phyloP scores from a whole-genome alignment of 768 basidiomycete species.

The Auriculariales sp. region DNA sequence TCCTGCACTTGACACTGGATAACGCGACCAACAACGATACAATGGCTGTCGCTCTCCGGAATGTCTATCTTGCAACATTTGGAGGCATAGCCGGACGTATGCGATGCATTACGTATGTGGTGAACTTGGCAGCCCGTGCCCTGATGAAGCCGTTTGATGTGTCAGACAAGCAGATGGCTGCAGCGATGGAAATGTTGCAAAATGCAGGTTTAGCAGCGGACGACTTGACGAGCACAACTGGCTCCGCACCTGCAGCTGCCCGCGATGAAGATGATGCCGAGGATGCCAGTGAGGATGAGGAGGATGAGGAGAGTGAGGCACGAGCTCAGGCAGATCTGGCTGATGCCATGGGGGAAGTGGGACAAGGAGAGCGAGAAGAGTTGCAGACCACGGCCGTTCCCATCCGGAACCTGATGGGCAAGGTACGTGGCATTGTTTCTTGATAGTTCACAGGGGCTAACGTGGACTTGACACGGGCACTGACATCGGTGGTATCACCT shows the following conservation, averaged over 20 bases:
- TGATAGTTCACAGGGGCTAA: no score
- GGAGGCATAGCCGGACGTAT: constrained; percentile 13
- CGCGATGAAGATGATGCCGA: constrained; percentile 2
- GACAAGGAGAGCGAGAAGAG: constrained; percentile 5
- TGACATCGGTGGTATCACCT: no score
- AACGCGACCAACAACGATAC: constrained; percentile 22
- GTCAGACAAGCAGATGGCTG: constrained; percentile 5
- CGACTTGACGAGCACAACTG: no score
- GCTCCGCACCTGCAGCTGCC: constrained; percentile 8
- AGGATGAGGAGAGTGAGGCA: no score
- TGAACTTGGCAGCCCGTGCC: constrained; percentile 22
- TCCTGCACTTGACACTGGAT: constrained; percentile 21
- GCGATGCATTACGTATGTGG: constrained; percentile 23
- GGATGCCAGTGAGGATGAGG: constrained; percentile 3
- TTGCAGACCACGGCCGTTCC: constrained; percentile 12
- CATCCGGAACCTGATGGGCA: constrained; percentile 16
- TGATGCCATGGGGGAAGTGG: constrained; percentile 12
- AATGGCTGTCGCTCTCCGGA: constrained; percentile 17
- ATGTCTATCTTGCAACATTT: constrained; percentile 12
- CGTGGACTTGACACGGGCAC: no score
- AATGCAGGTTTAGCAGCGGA: no score
- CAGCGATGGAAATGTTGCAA: constrained; percentile 5
- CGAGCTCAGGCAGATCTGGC: constrained; percentile 13
- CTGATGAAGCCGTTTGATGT: constrained; percentile 19
- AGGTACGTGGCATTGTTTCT: constrained; percentile 13